phyloP scores from a whole-genome alignment of 495 filamentous ascomycete species.

The Aspergillus bertholletiae region DNA sequence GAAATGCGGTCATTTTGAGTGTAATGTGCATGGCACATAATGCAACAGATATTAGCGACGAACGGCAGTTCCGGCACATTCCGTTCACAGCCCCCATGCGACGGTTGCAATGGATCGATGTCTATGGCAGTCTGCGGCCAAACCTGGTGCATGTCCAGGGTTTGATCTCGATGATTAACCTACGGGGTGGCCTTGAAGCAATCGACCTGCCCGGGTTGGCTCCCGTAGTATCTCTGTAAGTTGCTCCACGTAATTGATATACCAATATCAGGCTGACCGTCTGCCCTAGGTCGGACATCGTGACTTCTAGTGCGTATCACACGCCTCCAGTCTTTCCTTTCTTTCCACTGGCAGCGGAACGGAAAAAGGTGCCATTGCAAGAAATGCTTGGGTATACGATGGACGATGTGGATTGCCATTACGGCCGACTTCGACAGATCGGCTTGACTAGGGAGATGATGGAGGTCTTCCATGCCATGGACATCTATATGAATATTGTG shows the following conservation, averaged over 20 bases:
- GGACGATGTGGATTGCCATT: conserved; percentile 21
- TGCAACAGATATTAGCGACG: conserved; percentile 17
- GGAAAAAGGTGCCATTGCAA: conserved; percentile 18
- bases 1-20: conserved; percentile 36
- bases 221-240: conserved; percentile 36
- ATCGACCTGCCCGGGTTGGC: conserved; percentile 30
- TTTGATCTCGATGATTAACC: conserved; percentile 30
- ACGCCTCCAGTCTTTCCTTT: conserved; percentile 31
- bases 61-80: conserved; percentile 12
- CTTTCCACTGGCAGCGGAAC: conserved; percentile 25
- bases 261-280: conserved; percentile 1
- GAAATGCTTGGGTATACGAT: conserved; percentile 26
- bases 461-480: conserved; percentile 29
- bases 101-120: conserved; percentile 40
- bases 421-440: conserved; percentile 23
- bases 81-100: conserved; percentile 38
- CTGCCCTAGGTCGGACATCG: conserved; percentile 31
- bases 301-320: conserved; percentile 28
- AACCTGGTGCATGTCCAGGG: conserved; percentile 38
- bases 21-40: conserved; percentile 44
- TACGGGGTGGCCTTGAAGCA: conserved; percentile 34
- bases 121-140: conserved; percentile 36
- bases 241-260: neutral
- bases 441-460: conserved; percentile 31
- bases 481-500: conserved; percentile 26